These are phyloP conservation scores for Sporisorium graminicola DNA, from an alignment of 1,284 basidiomycete genomes.

Conservation along the genomic window DNA sequence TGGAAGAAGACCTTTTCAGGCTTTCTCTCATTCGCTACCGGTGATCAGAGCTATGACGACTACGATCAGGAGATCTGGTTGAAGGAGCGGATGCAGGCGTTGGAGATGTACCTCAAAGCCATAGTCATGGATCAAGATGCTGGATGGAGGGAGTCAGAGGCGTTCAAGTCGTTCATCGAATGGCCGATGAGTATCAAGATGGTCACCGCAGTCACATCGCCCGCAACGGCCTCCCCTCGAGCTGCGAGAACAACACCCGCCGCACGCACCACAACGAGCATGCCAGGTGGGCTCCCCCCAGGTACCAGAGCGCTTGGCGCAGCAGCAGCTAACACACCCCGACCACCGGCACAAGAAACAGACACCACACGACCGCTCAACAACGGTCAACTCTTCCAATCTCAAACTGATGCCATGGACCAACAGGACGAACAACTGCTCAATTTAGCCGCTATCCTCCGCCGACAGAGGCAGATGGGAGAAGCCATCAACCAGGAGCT, in stretches of 20 bases:
- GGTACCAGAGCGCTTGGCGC: constrained; percentile 21
- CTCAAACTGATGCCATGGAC: constrained; percentile 84
- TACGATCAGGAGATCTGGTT: constrained; percentile 72
- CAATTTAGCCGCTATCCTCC: constrained; percentile 83
- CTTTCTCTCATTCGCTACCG: constrained; percentile 33
- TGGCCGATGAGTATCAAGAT: constrained; percentile 74
- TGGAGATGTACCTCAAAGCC: constrained; percentile 87
- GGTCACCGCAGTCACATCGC: constrained; percentile 14
- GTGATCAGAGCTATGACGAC: constrained; percentile 13
- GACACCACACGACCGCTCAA: constrained; percentile 87
- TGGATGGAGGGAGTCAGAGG: constrained; percentile 82
- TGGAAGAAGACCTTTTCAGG: constrained; percentile 59
- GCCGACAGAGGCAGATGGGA: constrained; percentile 86
- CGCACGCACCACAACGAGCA: constrained; percentile 1
- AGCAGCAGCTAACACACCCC: constrained; percentile 18
- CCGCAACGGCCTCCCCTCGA: constrained; percentile 2
- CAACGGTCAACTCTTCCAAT: constrained; percentile 80
- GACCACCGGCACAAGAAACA: constrained; percentile 79
- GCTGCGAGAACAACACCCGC: constrained; percentile 3
- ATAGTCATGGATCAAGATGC: constrained; percentile 84
- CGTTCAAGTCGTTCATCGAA: constrained; percentile 88
- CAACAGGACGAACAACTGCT: constrained; percentile 86
- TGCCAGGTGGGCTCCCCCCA: constrained; percentile 32
- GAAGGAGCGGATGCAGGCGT: constrained; percentile 79
- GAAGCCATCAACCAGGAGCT: constrained; percentile 89